Evolutionary conservation across 164 flowering plant genomes (phyloP).

Genomic region (Buxus sempervirens): DNA sequence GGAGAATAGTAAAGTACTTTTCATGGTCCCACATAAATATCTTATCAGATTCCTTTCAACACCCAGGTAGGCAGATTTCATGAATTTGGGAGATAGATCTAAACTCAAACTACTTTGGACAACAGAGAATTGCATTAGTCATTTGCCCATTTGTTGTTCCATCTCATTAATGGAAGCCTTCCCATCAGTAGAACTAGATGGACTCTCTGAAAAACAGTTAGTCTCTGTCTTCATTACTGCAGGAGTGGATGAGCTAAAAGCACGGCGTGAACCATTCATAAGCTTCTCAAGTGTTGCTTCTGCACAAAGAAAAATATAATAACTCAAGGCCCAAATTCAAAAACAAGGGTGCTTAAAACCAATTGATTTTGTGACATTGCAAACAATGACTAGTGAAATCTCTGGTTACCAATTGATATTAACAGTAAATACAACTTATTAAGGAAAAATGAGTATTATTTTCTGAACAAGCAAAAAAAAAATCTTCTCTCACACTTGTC

Average conservation of each 20-base stretch:
- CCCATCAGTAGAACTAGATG: slow-evolving; percentile 7
- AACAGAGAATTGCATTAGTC: background rate
- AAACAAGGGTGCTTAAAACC: too few species aligned
- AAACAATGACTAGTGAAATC: too few species aligned
- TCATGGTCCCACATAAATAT: background rate
- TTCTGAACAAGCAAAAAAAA: too few species aligned
- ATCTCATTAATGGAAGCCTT: background rate
- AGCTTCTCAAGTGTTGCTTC: slow-evolving; percentile 75
- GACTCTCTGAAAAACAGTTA: slow-evolving; percentile 8
- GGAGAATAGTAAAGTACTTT: too few species aligned
- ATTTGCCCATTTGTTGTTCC: background rate
- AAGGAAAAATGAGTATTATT: too few species aligned
- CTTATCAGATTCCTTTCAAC: background rate
- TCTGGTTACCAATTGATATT: too few species aligned
- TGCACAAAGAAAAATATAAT: slow-evolving; percentile 24
- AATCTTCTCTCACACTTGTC: too few species aligned
- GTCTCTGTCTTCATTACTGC: slow-evolving; percentile 11
- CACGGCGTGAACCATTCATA: slow-evolving; percentile 47
- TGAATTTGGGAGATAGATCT: background rate
- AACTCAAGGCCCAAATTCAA: background rate
- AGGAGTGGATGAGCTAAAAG: slow-evolving; percentile 13
- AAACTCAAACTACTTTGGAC: background rate
- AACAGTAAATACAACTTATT: too few species aligned
- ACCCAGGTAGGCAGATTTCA: slow-evolving; percentile 1
- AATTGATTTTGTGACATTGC: too few species aligned